Evolutionary conservation across 306 rosid genomes (phyloP), one percentile per base, ranked within the genome.

Genomic region (Cyamopsis tetragonoloba): DNA sequence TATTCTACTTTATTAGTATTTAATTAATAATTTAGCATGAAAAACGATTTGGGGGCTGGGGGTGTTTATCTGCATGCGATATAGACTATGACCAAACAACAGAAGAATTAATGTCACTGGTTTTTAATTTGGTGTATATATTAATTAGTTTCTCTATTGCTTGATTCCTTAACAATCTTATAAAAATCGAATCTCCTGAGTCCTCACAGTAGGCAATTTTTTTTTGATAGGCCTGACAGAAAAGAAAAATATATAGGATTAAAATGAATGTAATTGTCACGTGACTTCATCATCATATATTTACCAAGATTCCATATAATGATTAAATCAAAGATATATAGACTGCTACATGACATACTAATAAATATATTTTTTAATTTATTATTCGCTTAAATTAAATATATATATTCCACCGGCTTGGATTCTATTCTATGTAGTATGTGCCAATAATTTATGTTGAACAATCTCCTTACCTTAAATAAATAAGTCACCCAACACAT

Each of bases 201-300:
- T n/a, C n/a, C n/a, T n/a, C n/a, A n/a, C n/a, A n/a, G n/a, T n/a
- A n/a, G n/a, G n/a, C n/a, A n/a, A n/a, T n/a, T n/a, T n/a, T n/a
- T n/a, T n/a, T n/a, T n/a, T n/a, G n/a, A n/a, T n/a, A n/a, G n/a
- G n/a, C n/a, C n/a, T n/a, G 19, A 35, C 14, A 12, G 20, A 53
- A 12, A 19, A 34, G 24, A 37, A 37, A 73, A 46, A 37, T 38
- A 13, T n/a, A 13, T n/a, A 53, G 24, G 54, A 62, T 12, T 62
- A 54, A 70, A 26, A 14, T 18, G 17, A 63, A 55, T 61, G 72
- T 72, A 18, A 61, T 34, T 77, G 74, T 68, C 85, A 81, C 68
- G 46, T 77, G 82, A 81, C 80, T 56, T 81, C 80, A 77, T 81
- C 80, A 77, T 48, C 77, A 5, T 41, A 68, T 77, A 63, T 62